Evolutionary conservation across 2,329 filamentous ascomycete species (phyloP).

Genomic region (Colletotrichum sansevieriae): DNA sequence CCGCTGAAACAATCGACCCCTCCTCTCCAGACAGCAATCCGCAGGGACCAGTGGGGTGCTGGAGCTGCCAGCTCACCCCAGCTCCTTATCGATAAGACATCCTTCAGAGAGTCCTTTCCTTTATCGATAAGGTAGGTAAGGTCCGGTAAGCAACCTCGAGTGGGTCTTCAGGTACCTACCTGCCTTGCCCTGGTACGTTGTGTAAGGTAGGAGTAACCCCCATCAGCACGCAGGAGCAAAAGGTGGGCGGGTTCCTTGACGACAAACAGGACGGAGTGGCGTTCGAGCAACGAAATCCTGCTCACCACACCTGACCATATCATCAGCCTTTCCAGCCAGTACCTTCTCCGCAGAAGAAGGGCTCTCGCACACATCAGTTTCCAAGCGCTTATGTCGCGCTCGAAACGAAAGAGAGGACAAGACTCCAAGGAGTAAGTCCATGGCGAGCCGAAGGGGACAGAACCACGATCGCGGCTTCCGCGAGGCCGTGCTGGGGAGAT

Average conservation of each 20-base stretch:
- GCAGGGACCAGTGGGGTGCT: background rate
- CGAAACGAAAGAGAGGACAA: slow-evolving; percentile 33
- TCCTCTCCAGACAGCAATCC: slow-evolving; percentile 32
- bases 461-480: slow-evolving; percentile 40
- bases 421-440: slow-evolving; percentile 40
- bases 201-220: no score
- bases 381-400: slow-evolving; percentile 38
- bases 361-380: background rate
- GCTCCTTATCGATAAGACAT: slow-evolving; percentile 37
- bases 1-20: slow-evolving; percentile 38
- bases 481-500: slow-evolving; percentile 51
- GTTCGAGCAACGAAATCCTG: slow-evolving; percentile 1
- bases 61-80: slow-evolving; percentile 7
- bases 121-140: slow-evolving; percentile 27
- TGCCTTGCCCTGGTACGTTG: background rate
- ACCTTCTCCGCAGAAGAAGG: slow-evolving; percentile 3
- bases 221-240: slow-evolving; percentile 5
- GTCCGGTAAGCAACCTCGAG: background rate
- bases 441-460: slow-evolving; percentile 33
- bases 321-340: background rate
- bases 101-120: background rate
- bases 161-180: slow-evolving; percentile 6
- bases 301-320: slow-evolving; percentile 2
- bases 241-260: slow-evolving; percentile 3
- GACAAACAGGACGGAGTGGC: slow-evolving; percentile 16